Base-by-base conservation (phyloP, 129 eudicot genomes). In the Chrysanthemum seticuspe region DNA sequence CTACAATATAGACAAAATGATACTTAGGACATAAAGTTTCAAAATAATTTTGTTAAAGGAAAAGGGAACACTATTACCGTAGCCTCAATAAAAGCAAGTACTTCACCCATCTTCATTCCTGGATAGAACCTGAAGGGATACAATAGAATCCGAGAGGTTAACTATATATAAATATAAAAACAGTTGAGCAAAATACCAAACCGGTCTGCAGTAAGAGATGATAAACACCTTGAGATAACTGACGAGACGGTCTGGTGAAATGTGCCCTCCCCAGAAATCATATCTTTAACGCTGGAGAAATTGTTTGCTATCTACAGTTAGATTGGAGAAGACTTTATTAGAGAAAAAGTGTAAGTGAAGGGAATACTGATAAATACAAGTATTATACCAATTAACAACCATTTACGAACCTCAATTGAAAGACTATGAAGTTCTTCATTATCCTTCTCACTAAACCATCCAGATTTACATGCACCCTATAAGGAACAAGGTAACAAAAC, bases 121-220 rank as follows among this genome's bases (percentile, higher is more conserved):
- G 98, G 98, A 83, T 89, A 92, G 71, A 81, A 92, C 82, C 98
- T 92, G 88, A 81, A 79, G 13, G 67, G 13, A 49, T 18, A 61
- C 9, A 4, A 78, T 19, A 77, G 56, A 49, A 15, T 10, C 48
- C 7, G 9, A 27, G 47, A 58, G 14, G 48, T 44, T 75, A 6
- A 23, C 34, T n/a, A n/a, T 60, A 50, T 61, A 74, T 62, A 62
- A 34, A 63, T 21, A 21, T 52, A 62, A 34, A 50, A 51, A 29
- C 23, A 50, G 40, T 51, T 19, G 14, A 56, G 10, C 14, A 54
- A 29, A 63, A 16, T 50, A 50, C 13, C n/a, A 65, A 44, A 44
- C 21, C 21, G 21, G 21, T 21, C 21, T 13, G 25, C 73, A 48
- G 62, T 21, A 57, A 11, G 15, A 53, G 25, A 62, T 21, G 40